Conservation (phyloP, 495 filamentous ascomycete genomes). For the Diplogelasinospora grovesii region DNA sequence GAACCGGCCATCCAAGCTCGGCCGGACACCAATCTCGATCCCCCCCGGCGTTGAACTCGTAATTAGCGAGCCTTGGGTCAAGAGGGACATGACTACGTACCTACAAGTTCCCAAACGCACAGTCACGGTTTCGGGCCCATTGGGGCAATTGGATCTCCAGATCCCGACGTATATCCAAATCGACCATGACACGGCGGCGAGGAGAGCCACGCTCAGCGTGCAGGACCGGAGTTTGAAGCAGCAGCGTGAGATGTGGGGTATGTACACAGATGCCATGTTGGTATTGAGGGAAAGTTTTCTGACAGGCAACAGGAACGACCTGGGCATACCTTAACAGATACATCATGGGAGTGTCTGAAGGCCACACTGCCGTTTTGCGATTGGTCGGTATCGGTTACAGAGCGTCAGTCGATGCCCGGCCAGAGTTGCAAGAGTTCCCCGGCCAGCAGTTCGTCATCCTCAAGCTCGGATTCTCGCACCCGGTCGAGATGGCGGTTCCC, state of each 20-base stretch:
- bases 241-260: constrained; percentile 98
- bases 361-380: constrained; percentile 85
- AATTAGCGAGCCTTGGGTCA: constrained; percentile 50
- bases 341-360: constrained; percentile 90
- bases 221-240: constrained; percentile 54
- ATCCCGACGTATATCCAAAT: constrained; percentile 68
- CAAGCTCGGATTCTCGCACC: constrained; percentile 94
- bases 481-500: constrained; percentile 81
- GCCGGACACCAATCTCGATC: constrained; percentile 70
- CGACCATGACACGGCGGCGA: constrained; percentile 50
- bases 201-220: constrained; percentile 60
- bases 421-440: constrained; percentile 60
- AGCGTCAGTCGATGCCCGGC: constrained; percentile 76
- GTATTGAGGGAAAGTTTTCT: background rate
- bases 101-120: constrained; percentile 50
- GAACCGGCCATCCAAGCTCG: constrained; percentile 68
- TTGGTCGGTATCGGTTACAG: constrained; percentile 96
- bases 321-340: constrained; percentile 85
- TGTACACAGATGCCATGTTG: constrained; percentile 21
- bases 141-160: constrained; percentile 64
- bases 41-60: constrained; percentile 75
- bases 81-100: constrained; percentile 46
- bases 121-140: constrained; percentile 66
- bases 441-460: constrained; percentile 83
- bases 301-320: constrained; percentile 57